Evolutionary conservation across 2,329 filamentous ascomycete genomes (phyloP).

Genomic region (Zymoseptoria passerinii): DNA sequence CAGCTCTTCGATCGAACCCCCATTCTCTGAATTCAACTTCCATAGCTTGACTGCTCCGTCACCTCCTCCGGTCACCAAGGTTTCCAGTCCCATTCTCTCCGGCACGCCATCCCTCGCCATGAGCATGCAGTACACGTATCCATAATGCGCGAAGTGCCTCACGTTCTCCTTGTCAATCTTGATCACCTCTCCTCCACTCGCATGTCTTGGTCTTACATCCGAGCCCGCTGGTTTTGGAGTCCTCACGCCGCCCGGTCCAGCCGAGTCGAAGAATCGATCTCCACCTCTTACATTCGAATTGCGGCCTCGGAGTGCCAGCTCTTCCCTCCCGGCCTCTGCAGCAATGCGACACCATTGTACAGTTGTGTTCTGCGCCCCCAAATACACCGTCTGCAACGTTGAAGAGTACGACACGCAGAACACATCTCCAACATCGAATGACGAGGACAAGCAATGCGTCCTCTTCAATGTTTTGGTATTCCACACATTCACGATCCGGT

Average conservation of each 20-base stretch:
- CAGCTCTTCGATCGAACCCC: slow-evolving; percentile 60
- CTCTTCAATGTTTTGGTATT: slow-evolving; percentile 65
- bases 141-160: slow-evolving; percentile 83
- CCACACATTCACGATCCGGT: slow-evolving; percentile 94
- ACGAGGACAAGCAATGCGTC: slow-evolving; percentile 83
- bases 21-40: slow-evolving; percentile 56
- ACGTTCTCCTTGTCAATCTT: slow-evolving; percentile 78
- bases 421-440: slow-evolving; percentile 89
- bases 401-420: slow-evolving; percentile 89
- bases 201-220: slow-evolving; percentile 41
- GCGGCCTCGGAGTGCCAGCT: slow-evolving; percentile 38
- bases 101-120: slow-evolving; percentile 64
- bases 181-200: slow-evolving; percentile 56
- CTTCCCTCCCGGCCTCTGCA: slow-evolving; percentile 7
- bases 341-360: slow-evolving; percentile 74
- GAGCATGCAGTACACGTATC: slow-evolving; percentile 95
- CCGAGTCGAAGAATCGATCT: slow-evolving; percentile 89
- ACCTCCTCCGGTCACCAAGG: slow-evolving; percentile 82
- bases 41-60: slow-evolving; percentile 95
- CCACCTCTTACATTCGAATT: slow-evolving; percentile 45
- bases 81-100: slow-evolving; percentile 64
- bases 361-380: slow-evolving; percentile 88
- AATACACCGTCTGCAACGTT: slow-evolving; percentile 71
- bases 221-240: slow-evolving; percentile 62
- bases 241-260: slow-evolving; percentile 70